These are phyloP conservation scores for Cladophialophora immunda DNA, from an alignment of 2,329 filamentous ascomycete species.

Conservation along the genomic window DNA sequence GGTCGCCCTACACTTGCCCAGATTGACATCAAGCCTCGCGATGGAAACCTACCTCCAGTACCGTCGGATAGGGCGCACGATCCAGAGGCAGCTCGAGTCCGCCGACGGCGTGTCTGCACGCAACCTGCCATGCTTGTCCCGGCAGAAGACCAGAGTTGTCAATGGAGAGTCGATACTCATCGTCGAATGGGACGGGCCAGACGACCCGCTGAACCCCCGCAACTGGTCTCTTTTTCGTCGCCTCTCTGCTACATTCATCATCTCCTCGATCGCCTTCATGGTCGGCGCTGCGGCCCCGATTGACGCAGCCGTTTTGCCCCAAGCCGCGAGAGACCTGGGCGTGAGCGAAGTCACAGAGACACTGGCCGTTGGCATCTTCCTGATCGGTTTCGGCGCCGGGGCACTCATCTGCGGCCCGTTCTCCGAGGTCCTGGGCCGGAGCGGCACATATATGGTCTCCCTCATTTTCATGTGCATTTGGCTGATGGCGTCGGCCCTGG, in stretches of 20 bases:
- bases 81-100: constrained; percentile 11
- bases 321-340: constrained; percentile 51
- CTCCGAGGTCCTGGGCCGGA: constrained; percentile 59
- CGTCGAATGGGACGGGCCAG: constrained; percentile 17
- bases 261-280: constrained; percentile 59
- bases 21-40: constrained; percentile 5
- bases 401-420: constrained; percentile 60
- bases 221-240: constrained; percentile 49
- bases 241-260: constrained; percentile 53
- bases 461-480: constrained; percentile 61
- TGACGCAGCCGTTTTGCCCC: constrained; percentile 56
- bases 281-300: constrained; percentile 60
- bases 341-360: constrained; percentile 56
- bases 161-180: constrained; percentile 5
- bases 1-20: not conserved
- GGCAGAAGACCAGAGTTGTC: constrained; percentile 13
- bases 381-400: constrained; percentile 60
- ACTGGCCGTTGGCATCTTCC: constrained; percentile 52
- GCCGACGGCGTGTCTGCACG: constrained; percentile 7
- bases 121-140: constrained; percentile 8
- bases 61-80: constrained; percentile 15
- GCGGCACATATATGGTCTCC: constrained; percentile 59
- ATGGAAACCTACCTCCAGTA: constrained; percentile 18
- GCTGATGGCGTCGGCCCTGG: constrained; percentile 57
- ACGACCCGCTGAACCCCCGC: constrained; percentile 50